These are phyloP conservation scores for Pezicula neosporulosa DNA, from an alignment of 2,329 filamentous ascomycete species.

Conservation along the genomic window DNA sequence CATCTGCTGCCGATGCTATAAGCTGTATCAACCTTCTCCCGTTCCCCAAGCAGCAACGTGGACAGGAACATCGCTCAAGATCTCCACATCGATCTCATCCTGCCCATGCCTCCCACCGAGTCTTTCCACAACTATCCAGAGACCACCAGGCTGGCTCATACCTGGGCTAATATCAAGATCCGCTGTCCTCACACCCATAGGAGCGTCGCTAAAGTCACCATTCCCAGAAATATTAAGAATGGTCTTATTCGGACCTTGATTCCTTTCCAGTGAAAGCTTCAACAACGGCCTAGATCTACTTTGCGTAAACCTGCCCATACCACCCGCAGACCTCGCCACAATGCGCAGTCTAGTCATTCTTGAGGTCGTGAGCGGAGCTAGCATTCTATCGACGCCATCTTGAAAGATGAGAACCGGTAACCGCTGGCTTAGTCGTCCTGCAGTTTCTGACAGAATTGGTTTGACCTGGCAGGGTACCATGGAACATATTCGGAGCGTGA, in stretches of 20 bases:
- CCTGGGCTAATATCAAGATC: constrained; percentile 73
- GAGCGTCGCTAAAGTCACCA: constrained; percentile 71
- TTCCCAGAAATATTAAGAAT: constrained; percentile 63
- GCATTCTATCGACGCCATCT: constrained; percentile 45
- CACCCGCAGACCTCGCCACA: constrained; percentile 24
- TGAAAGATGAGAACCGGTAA: constrained; percentile 51
- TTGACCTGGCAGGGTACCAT: constrained; percentile 51
- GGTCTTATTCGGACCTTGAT: constrained; percentile 64
- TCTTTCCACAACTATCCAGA: constrained; percentile 82
- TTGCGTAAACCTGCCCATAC: neutral
- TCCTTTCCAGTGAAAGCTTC: constrained; percentile 69
- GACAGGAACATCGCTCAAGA: constrained; percentile 36
- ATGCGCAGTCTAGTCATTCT: constrained; percentile 19
- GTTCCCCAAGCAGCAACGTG: constrained; percentile 29
- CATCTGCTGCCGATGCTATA: neutral
- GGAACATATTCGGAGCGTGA: constrained; percentile 71
- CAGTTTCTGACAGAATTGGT: constrained; percentile 67
- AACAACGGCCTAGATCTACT: constrained; percentile 43
- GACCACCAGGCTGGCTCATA: constrained; percentile 48
- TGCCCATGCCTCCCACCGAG: constrained; percentile 49
- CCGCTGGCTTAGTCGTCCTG: constrained; percentile 65
- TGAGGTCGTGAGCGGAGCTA: constrained; percentile 22
- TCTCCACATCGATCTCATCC: constrained; percentile 50
- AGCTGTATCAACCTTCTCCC: constrained; percentile 14
- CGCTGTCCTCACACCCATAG: constrained; percentile 62